These are phyloP conservation scores for Metschnikowia kunwiensis DNA, from an alignment of 805 yeast species.

Conservation along the genomic window DNA sequence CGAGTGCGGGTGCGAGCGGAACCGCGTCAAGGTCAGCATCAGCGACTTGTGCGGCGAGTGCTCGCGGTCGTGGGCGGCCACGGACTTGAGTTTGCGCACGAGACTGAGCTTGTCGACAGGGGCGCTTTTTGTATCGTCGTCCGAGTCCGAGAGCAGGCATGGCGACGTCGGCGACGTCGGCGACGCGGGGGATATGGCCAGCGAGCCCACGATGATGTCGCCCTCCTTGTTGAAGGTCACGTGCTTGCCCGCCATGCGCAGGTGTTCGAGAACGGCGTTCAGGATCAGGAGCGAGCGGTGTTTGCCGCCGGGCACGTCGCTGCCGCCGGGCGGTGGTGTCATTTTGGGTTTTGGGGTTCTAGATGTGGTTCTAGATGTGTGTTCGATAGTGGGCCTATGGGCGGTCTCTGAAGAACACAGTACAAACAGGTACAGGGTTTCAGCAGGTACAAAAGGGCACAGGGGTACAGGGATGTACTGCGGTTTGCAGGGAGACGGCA, in stretches of 20 bases:
- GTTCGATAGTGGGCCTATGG: too few relatives aligned
- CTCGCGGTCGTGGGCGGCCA: constrained; percentile 11
- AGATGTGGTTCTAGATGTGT: too few relatives aligned
- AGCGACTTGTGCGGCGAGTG: constrained; percentile 3
- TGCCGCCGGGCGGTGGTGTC: too few relatives aligned
- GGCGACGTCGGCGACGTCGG: constrained; percentile 11
- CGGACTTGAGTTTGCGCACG: constrained; percentile 12
- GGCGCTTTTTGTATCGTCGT: constrained; percentile 12
- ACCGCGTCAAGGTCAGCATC: constrained; percentile 14
- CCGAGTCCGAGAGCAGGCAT: constrained; percentile 15
- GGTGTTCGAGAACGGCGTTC: constrained; percentile 25
- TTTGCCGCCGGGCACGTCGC: constrained; percentile 2
- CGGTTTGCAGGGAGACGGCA: too few relatives aligned
- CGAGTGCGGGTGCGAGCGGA: constrained; percentile 18
- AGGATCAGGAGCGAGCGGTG: constrained; percentile 24
- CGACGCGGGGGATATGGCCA: constrained; percentile 12
- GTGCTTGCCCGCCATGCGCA: constrained; percentile 21
- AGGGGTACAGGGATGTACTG: too few relatives aligned
- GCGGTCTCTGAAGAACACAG: too few relatives aligned
- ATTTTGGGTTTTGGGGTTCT: too few relatives aligned
- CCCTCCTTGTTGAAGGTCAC: constrained; percentile 21
- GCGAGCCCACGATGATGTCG: constrained; percentile 16
- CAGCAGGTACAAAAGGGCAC: too few relatives aligned
- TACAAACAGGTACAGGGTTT: too few relatives aligned
- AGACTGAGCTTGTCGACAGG: constrained; percentile 7